phyloP scores from a whole-genome alignment of 371 early-diverging fungal species.

The Mucor piriformis region DNA sequence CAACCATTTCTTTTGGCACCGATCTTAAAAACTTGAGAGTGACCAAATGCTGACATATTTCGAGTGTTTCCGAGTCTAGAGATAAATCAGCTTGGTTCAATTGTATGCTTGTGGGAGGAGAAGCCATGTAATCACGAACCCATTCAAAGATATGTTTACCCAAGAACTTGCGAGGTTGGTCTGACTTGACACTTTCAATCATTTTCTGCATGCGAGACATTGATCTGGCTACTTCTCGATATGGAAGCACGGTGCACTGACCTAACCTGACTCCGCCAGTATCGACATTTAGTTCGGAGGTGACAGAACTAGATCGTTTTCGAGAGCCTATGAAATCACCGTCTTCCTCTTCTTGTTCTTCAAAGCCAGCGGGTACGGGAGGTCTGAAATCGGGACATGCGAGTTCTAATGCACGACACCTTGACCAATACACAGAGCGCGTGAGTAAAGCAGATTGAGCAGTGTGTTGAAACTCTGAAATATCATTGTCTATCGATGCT shows the following conservation, averaged over 20 bases:
- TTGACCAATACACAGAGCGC: conserved; percentile 23
- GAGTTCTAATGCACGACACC: conserved; percentile 8
- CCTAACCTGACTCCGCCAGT: conserved; percentile 17
- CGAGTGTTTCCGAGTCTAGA: conserved; percentile 3
- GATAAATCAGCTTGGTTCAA: background rate
- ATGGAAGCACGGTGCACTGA: conserved; percentile 15
- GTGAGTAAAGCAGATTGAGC: conserved; percentile 17
- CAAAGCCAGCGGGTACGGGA: conserved; percentile 13
- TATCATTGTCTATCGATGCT: conserved; percentile 1
- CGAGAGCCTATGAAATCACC: conserved; percentile 12
- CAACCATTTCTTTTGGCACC: background rate
- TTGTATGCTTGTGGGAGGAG: conserved; percentile 1
- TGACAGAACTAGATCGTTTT: conserved; percentile 20
- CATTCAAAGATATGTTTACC: conserved; percentile 21
- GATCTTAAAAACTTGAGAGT: conserved; percentile 13
- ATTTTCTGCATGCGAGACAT: conserved; percentile 15
- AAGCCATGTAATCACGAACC: conserved; percentile 13
- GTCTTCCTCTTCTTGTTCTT: conserved; percentile 14
- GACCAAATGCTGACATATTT: conserved; percentile 17
- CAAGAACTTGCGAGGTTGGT: background rate
- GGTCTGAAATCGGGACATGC: conserved; percentile 16
- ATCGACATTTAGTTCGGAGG: conserved; percentile 22
- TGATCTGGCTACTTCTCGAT: conserved; percentile 13
- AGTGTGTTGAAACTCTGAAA: conserved; percentile 15
- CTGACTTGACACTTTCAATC: conserved; percentile 3